phyloP scores from a whole-genome alignment of 1,139 yeast genomes.

The Yamadazyma atlantica region DNA sequence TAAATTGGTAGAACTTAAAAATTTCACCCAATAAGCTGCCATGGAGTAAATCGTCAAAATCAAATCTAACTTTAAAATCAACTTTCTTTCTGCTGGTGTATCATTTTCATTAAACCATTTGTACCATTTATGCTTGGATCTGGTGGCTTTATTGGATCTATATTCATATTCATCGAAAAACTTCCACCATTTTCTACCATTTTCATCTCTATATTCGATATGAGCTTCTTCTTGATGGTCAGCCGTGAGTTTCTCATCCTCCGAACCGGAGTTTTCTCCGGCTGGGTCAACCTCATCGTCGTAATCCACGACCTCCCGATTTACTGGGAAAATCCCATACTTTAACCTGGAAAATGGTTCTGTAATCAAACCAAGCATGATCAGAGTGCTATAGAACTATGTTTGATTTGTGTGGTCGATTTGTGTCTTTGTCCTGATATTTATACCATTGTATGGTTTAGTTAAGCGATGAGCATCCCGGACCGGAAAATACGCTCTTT shows the following conservation, averaged over 20 bases:
- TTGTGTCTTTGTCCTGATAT: too few species aligned
- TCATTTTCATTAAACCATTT: constrained; percentile 63
- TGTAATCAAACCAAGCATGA: constrained; percentile 9
- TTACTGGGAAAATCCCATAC: constrained; percentile 52
- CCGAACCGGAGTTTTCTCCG: too few species aligned
- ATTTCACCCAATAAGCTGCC: constrained; percentile 70
- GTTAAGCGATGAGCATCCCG: too few species aligned
- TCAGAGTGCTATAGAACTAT: neutral
- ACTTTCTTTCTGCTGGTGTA: constrained; percentile 52
- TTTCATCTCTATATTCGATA: neutral
- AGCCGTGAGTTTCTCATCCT: too few species aligned
- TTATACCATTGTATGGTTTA: too few species aligned
- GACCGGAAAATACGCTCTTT: too few species aligned
- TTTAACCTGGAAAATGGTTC: constrained; percentile 37
- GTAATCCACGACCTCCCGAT: too few species aligned
- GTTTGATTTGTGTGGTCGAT: too few species aligned
- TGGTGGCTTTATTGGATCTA: constrained; percentile 37
- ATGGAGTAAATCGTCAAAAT: constrained; percentile 59
- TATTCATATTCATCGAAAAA: constrained; percentile 65
- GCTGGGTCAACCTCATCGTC: too few species aligned
- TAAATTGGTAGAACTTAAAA: constrained; percentile 59
- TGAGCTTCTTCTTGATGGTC: too few species aligned
- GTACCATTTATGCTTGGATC: constrained; percentile 52
- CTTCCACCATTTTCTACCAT: constrained; percentile 59
- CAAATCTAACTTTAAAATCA: constrained; percentile 62